These are phyloP conservation scores for Ascochyta viciae-villosae DNA, from an alignment of 2,329 filamentous ascomycete species.

Conservation along the genomic window DNA sequence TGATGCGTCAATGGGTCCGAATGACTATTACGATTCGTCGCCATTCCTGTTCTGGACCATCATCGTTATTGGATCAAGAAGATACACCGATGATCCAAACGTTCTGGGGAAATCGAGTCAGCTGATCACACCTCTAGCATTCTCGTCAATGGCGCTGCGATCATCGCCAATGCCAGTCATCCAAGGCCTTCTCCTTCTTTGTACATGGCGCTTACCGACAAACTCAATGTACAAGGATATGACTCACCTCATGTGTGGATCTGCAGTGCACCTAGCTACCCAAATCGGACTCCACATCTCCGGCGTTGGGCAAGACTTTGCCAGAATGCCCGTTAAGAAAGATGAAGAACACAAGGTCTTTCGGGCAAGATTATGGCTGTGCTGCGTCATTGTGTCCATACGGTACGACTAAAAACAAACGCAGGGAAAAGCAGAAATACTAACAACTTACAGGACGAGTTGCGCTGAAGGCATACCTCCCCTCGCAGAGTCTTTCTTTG, in stretches of 20 bases:
- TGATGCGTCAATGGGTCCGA: constrained; percentile 37
- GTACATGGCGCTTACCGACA: constrained; percentile 51
- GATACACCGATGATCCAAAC: constrained; percentile 47
- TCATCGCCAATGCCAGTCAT: constrained; percentile 50
- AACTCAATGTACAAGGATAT: constrained; percentile 53
- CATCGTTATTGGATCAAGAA: constrained; percentile 48
- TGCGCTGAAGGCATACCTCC: constrained; percentile 46
- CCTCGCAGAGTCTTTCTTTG: constrained; percentile 44
- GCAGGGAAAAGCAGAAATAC: background rate
- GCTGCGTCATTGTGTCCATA: constrained; percentile 48
- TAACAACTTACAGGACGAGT: constrained; percentile 36
- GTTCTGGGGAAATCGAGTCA: constrained; percentile 43
- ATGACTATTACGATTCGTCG: constrained; percentile 44
- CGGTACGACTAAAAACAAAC: constrained; percentile 26
- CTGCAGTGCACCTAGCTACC: constrained; percentile 51
- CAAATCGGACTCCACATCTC: constrained; percentile 52
- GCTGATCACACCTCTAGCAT: constrained; percentile 47
- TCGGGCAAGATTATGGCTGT: constrained; percentile 48
- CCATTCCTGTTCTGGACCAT: constrained; percentile 52
- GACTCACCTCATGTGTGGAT: constrained; percentile 50
- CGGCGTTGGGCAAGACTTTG: constrained; percentile 51
- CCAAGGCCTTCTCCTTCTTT: constrained; percentile 50
- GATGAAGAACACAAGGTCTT: constrained; percentile 45
- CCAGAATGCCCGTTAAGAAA: constrained; percentile 46
- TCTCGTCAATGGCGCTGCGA: constrained; percentile 47